Conservation (phyloP, 1,284 basidiomycete species). For the Anthracocystis setariae region DNA sequence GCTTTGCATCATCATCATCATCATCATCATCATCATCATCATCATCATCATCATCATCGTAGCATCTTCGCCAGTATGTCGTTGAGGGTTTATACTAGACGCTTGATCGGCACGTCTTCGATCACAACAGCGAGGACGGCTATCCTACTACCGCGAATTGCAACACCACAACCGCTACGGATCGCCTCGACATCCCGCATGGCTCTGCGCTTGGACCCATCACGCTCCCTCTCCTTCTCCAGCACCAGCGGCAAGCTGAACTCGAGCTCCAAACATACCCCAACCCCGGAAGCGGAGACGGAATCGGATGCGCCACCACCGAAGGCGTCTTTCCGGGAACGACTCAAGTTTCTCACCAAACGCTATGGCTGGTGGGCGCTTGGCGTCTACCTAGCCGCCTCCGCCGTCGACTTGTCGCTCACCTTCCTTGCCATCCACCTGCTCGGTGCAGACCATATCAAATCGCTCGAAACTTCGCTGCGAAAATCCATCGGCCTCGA, state of each 20-base stretch:
- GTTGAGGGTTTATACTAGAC: conserved; percentile 10
- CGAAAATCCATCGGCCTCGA: conserved; percentile 64
- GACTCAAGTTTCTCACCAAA: conserved; percentile 57
- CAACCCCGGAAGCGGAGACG: conserved; percentile 1
- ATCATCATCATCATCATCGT: neutral
- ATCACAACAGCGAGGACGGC: too few species aligned
- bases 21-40: neutral
- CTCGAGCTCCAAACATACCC: too few species aligned
- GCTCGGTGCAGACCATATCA: conserved; percentile 88
- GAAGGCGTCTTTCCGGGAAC: conserved; percentile 45
- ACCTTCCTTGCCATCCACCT: conserved; percentile 86
- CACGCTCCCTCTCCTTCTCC: neutral
- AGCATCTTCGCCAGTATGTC: conserved; percentile 11
- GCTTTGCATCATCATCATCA: neutral
- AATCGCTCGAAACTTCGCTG: conserved; percentile 74
- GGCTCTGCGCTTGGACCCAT: neutral
- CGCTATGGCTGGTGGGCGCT: conserved; percentile 67
- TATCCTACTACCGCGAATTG: neutral
- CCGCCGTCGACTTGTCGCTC: conserved; percentile 69
- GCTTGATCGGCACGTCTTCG: conserved; percentile 2
- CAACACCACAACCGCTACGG: conserved; percentile 1
- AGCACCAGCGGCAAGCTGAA: too few species aligned
- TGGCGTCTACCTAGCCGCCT: conserved; percentile 59
- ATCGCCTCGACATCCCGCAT: conserved; percentile 7
- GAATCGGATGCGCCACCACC: conserved; percentile 28